Evolutionary conservation across 257 asterid species (phyloP), one percentile per base, ranked within the genome.

Genomic region (Sherardia arvensis): DNA sequence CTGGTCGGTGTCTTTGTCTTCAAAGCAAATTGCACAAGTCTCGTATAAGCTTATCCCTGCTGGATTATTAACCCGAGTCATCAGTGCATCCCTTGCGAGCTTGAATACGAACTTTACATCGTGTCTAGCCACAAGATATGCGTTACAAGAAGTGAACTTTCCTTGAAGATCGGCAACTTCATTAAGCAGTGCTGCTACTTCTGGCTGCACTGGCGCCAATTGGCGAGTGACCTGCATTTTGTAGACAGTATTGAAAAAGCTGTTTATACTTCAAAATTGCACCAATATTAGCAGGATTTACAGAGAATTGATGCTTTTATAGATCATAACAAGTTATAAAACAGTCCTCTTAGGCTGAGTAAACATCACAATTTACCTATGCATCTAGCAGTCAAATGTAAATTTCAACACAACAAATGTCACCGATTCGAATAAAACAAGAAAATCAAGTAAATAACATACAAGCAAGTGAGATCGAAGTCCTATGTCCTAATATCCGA

Each of bases 1-100:
- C 23, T 48, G 54, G 23, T n/a, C 23, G 10, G 23, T 20, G 21
- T 17, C 54, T 48, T 23, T 48, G n/a, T 48, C 23, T 23, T 48
- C 54, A 17, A 17, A 8, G 23, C 25, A 17, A 17, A 17, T 48
- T 7, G 21, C 23, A 17, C 54, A 17, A 17, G 23, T 48, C 54
- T 48, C 54, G 2, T 66, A 65, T 28, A 48, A 4, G 9, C 21
- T 20, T 48, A 17, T 48, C 25, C 54, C 10, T 4, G 54, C 25
- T 48, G 77, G 70, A 67, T 55, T 77, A 61, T 23, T 48, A n/a
- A 7, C 23, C 11, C n/a, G 54, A 48, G 54, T 23, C 25, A 20
- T 7, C 23, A 48, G 23, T 48, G 54, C 54, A 48, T 48, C 54
- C 21, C 23, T 48, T 2, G 54, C 54, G n/a, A 48, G 54, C 54